phyloP scores from a whole-genome alignment of 345 rosid species.

The Litchi chinensis region DNA sequence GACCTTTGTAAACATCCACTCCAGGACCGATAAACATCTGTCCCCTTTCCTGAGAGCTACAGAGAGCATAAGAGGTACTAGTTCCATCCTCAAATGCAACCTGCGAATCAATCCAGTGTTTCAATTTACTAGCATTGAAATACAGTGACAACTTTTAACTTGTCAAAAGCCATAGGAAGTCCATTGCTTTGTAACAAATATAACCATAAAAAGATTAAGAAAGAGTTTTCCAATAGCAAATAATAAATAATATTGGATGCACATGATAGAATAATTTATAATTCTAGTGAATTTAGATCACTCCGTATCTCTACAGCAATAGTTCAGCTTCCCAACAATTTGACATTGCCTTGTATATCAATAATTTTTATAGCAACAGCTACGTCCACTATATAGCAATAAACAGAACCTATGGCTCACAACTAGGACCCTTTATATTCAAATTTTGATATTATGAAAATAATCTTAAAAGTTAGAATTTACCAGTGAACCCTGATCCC shows the following conservation, averaged over 20 bases:
- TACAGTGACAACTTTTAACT: not conserved
- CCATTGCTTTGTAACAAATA: not conserved
- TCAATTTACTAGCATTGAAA: not conserved
- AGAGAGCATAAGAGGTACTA: slow-evolving; percentile 82
- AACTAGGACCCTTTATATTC: slow-evolving; percentile 17
- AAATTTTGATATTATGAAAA: slow-evolving; percentile 4
- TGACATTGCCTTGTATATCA: slow-evolving; percentile 4
- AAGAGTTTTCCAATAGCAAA: not conserved
- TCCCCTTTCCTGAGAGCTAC: slow-evolving; percentile 89
- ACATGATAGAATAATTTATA: too few relatives aligned
- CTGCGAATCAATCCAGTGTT: slow-evolving; percentile 43
- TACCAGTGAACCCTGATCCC: slow-evolving; percentile 97
- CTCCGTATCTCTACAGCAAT: not conserved
- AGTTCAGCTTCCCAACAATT: not conserved
- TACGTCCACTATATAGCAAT: not conserved
- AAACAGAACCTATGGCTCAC: not conserved
- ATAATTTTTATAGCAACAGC: not conserved
- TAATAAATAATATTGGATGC: not conserved
- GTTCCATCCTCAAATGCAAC: slow-evolving; percentile 96
- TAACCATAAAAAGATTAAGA: not conserved
- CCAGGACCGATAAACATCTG: slow-evolving; percentile 93
- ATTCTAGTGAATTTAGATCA: too few relatives aligned
- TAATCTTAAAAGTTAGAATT: slow-evolving; percentile 26
- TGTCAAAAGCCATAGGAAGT: not conserved
- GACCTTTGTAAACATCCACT: slow-evolving; percentile 83